A percentile compares a stretch with the other conserved stretches of the same genome.
Evolutionary conservation across 2,329 filamentous ascomycete species (phyloP).

Genomic region (Neonectria ditissima): DNA sequence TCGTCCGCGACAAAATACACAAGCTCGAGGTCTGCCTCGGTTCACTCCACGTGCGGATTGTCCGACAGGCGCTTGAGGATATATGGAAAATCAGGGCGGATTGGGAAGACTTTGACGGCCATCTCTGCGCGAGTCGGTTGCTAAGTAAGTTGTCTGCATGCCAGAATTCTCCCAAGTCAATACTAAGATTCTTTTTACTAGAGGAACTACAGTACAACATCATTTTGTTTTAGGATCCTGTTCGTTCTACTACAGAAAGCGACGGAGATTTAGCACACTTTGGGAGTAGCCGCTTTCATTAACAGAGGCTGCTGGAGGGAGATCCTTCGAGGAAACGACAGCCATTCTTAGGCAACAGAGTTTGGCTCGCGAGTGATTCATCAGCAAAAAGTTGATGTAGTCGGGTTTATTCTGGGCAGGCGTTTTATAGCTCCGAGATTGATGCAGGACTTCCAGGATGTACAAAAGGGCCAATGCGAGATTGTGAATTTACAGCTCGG

Average conservation of each 20-base stretch:
- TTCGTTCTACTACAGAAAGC: no score
- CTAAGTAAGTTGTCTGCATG: conserved; percentile 32
- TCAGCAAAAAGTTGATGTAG: not conserved
- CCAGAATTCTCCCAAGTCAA: not conserved
- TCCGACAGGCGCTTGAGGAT: conserved; percentile 42
- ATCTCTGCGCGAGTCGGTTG: conserved; percentile 36
- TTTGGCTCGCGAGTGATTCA: not conserved
- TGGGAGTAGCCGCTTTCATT: no score
- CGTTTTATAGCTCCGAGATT: not conserved
- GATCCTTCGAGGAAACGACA: no score
- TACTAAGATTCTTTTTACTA: conserved; percentile 1
- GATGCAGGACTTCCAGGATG: not conserved
- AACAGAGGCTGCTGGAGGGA: not conserved
- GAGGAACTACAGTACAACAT: conserved; percentile 45
- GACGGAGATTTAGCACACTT: no score
- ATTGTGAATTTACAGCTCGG: conserved; percentile 23
- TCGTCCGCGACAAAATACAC: conserved; percentile 42
- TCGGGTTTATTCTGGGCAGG: not conserved
- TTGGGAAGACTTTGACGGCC: conserved; percentile 32
- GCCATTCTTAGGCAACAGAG: not conserved
- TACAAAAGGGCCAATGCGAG: not conserved
- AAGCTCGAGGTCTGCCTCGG: conserved; percentile 44
- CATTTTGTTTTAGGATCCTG: conserved; percentile 39
- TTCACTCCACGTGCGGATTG: conserved; percentile 42
- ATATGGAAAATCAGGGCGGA: conserved; percentile 43